phyloP scores from a whole-genome alignment of 352 stramenopile genomes.

The Thalassiosira pacifica region DNA sequence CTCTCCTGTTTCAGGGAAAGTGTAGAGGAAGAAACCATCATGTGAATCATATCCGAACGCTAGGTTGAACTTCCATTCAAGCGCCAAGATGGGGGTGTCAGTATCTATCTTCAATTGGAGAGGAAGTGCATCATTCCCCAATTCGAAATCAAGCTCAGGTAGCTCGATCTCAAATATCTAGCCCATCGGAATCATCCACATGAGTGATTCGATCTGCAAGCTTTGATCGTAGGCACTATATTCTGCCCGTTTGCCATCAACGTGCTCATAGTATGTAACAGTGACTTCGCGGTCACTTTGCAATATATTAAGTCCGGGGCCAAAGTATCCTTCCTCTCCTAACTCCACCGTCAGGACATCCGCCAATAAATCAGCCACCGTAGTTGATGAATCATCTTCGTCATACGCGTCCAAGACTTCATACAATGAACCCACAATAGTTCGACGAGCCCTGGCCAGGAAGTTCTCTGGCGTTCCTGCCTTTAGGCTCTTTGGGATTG shows the following conservation, averaged over 20 bases:
- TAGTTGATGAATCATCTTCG: not conserved
- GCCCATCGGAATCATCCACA: slow-evolving; percentile 47
- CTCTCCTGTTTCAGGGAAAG: slow-evolving; percentile 5
- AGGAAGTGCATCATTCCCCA: not conserved
- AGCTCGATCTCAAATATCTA: not conserved
- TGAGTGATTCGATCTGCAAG: slow-evolving; percentile 4
- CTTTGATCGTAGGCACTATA: not conserved
- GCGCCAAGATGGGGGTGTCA: not conserved
- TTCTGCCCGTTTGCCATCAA: not conserved
- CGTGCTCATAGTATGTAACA: slow-evolving; percentile 17
- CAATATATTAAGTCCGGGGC: not conserved
- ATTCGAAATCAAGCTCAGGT: slow-evolving; percentile 16
- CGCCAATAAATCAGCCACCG: slow-evolving; percentile 1
- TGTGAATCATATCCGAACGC: slow-evolving; percentile 29
- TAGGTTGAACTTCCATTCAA: slow-evolving; percentile 26
- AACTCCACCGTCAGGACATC: not conserved
- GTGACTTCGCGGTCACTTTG: not conserved
- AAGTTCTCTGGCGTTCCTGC: slow-evolving; percentile 26
- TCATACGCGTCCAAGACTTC: slow-evolving; percentile 22
- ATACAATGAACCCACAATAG: slow-evolving; percentile 24
- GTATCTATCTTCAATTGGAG: slow-evolving; percentile 5
- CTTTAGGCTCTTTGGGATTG: not conserved
- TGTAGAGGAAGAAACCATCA: slow-evolving; percentile 39
- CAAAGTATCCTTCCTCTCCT: not conserved
- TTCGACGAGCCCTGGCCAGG: slow-evolving; percentile 6